Evolutionary conservation across 768 basidiomycete species (phyloP).

Genomic region (Brasilioporus rufonigricans): DNA sequence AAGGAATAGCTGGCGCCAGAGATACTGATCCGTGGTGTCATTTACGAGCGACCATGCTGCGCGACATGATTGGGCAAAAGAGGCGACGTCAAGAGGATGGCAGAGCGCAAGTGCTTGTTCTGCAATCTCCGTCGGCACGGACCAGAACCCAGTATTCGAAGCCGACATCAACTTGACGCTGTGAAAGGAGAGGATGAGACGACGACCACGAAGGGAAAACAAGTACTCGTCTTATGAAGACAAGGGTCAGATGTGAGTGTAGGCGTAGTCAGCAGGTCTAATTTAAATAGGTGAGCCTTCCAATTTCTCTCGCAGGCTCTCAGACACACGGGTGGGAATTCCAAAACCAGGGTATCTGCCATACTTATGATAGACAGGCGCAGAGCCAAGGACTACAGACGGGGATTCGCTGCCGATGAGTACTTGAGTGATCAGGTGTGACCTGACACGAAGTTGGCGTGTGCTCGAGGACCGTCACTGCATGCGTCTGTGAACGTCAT

Average conservation of each 20-base stretch:
- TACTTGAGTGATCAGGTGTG: too few relatives aligned
- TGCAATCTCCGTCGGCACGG: constrained; percentile 50
- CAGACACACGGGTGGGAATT: neutral
- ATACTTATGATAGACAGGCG: too few relatives aligned
- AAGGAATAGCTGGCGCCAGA: constrained; percentile 71
- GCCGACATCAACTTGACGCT: constrained; percentile 1
- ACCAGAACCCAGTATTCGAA: constrained; percentile 13
- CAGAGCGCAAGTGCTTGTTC: constrained; percentile 58
- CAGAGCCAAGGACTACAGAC: too few relatives aligned
- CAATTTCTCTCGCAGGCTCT: too few relatives aligned
- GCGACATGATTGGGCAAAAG: constrained; percentile 56
- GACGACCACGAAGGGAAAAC: neutral
- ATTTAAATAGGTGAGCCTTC: neutral
- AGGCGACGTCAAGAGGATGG: constrained; percentile 55
- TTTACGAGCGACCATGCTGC: constrained; percentile 49
- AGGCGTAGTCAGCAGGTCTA: neutral
- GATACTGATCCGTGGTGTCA: constrained; percentile 48
- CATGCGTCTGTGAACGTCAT: too few relatives aligned
- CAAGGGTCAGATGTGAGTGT: neutral
- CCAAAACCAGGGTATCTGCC: neutral
- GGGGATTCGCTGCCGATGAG: too few relatives aligned
- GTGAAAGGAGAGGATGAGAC: neutral
- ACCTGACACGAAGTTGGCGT: too few relatives aligned
- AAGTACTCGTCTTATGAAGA: neutral
- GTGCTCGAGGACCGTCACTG: too few relatives aligned